Percentiles rank a stretch among this genome's conserved stretches.
Evolutionary conservation across 257 asterid species (phyloP).

Genomic region (Plantago elongata): DNA sequence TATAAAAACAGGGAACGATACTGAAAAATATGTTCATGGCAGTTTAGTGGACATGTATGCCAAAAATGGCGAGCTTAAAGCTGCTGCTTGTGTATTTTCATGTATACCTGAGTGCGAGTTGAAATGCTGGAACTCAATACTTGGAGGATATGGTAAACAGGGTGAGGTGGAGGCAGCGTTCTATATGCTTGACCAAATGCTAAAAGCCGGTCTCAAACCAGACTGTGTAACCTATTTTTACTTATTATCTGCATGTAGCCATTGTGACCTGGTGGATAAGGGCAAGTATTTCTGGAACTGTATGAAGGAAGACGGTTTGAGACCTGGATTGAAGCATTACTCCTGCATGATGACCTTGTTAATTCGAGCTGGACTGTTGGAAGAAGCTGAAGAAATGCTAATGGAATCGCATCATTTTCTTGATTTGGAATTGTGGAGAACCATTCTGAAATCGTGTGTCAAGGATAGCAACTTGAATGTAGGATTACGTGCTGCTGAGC

Average conservation of each 20-base stretch:
- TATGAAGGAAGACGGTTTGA: slow-evolving; percentile 47
- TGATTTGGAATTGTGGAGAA: slow-evolving; percentile 64
- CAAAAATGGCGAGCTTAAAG: slow-evolving; percentile 61
- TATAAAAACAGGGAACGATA: slow-evolving; percentile 50
- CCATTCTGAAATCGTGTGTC: slow-evolving; percentile 52
- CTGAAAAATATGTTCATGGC: slow-evolving; percentile 54
- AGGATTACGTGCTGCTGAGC: slow-evolving; percentile 58
- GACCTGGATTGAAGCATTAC: slow-evolving; percentile 72
- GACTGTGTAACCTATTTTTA: slow-evolving; percentile 68
- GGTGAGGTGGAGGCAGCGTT: slow-evolving; percentile 64
- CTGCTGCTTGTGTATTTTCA: slow-evolving; percentile 46
- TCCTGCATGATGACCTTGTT: slow-evolving; percentile 67
- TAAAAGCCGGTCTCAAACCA: slow-evolving; percentile 46
- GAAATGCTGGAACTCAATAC: slow-evolving; percentile 82
- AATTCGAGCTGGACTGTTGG: slow-evolving; percentile 63
- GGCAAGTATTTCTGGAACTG: slow-evolving; percentile 52
- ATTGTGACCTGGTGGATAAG: slow-evolving; percentile 57
- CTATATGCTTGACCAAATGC: slow-evolving; percentile 38
- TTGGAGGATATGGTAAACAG: slow-evolving; percentile 67
- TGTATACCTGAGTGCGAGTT: slow-evolving; percentile 33
- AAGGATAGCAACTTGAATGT: slow-evolving; percentile 35
- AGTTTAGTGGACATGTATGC: slow-evolving; percentile 78
- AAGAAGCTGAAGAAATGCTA: slow-evolving; percentile 66
- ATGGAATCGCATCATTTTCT: slow-evolving; percentile 49
- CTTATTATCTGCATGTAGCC: slow-evolving; percentile 72